phyloP scores from a whole-genome alignment of 2,329 filamentous ascomycete genomes.

The Aspergillus calidoustus region DNA sequence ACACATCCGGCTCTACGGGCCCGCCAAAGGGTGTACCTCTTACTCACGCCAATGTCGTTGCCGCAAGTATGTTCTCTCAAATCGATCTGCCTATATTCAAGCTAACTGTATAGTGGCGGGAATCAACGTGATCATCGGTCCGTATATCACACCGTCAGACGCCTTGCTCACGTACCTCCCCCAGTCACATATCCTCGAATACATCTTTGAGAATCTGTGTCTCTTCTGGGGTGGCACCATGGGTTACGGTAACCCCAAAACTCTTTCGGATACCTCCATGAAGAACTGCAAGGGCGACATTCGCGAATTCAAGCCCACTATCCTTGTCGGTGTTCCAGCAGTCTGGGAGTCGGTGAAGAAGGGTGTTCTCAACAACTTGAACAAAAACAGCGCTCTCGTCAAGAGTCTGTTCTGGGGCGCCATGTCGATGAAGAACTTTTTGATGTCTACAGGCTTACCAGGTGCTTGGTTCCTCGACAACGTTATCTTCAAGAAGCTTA shows the following conservation, averaged over 20 bases:
- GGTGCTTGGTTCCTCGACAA: conserved; percentile 72
- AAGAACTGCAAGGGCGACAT: conserved; percentile 93
- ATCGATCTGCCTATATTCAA: neutral
- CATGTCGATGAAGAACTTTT: conserved; percentile 63
- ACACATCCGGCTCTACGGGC: conserved; percentile 87
- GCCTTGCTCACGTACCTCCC: conserved; percentile 88
- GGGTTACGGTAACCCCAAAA: conserved; percentile 90
- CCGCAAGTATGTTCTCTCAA: conserved; percentile 64
- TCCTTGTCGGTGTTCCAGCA: conserved; percentile 92
- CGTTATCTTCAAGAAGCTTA: conserved; percentile 89
- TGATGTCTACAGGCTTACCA: conserved; percentile 58
- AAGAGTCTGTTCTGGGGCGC: conserved; percentile 79
- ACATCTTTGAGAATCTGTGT: conserved; percentile 90
- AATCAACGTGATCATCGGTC: conserved; percentile 75
- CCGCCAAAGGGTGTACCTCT: conserved; percentile 87
- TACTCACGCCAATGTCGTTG: conserved; percentile 78
- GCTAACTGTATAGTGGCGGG: conserved; percentile 67
- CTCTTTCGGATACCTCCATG: conserved; percentile 82
- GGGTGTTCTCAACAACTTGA: conserved; percentile 81
- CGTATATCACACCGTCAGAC: conserved; percentile 77
- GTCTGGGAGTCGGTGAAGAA: conserved; percentile 98
- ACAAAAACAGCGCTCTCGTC: conserved; percentile 69
- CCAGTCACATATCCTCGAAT: conserved; percentile 94
- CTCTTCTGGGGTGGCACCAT: conserved; percentile 89
- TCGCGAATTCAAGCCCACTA: conserved; percentile 83